phyloP scores from a whole-genome alignment of 176 grass and related monocot genomes.

The Triticum urartu region DNA sequence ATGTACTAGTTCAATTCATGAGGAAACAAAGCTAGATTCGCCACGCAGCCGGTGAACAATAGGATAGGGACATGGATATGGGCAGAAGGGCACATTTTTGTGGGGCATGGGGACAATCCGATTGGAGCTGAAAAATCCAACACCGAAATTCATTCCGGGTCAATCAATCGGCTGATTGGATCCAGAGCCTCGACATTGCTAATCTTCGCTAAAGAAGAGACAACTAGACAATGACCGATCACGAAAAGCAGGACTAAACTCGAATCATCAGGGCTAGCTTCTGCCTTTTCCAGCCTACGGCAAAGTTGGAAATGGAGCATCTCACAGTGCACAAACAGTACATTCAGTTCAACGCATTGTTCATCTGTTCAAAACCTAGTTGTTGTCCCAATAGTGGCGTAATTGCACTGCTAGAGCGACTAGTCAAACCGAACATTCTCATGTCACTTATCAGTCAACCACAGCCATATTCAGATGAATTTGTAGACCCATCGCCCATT shows the following conservation, averaged over 20 bases:
- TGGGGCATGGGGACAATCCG: background rate
- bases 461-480: no score
- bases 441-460: background rate
- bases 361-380: background rate
- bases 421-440: background rate
- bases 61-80: background rate
- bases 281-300: background rate
- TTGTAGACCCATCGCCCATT: background rate
- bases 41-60: background rate
- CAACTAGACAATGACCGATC: background rate
- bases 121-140: slow-evolving; percentile 6
- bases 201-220: background rate
- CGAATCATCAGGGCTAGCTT: background rate
- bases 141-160: background rate
- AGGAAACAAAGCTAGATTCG: slow-evolving; percentile 17
- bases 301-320: background rate
- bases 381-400: background rate
- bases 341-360: background rate
- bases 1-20: background rate
- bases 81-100: background rate
- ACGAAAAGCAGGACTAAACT: background rate
- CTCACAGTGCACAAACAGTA: background rate
- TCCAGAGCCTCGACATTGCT: background rate
- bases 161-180: slow-evolving; percentile 12
- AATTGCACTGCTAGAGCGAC: background rate